Percentiles rank a stretch among this genome's conserved stretches.
These are phyloP conservation scores for Benincasa hispida DNA, from an alignment of 306 rosid genomes.

Conservation along the genomic window DNA sequence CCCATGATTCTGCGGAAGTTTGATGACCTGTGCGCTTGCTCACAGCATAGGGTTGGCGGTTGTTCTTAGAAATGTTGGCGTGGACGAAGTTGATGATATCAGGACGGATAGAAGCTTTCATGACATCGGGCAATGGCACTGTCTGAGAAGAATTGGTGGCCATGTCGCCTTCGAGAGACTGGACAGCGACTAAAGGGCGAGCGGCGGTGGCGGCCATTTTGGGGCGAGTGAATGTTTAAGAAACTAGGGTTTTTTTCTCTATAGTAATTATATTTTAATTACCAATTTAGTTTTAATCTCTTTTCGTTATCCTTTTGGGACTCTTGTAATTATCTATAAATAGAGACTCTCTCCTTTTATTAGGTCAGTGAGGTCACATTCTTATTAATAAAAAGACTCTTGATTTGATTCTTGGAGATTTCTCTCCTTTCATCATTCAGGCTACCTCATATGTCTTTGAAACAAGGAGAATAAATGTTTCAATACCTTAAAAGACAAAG, in stretches of 20 bases:
- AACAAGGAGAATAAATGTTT: background rate
- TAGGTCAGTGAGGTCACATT: too few species aligned
- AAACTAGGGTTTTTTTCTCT: slow-evolving; percentile 24
- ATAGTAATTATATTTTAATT: too few species aligned
- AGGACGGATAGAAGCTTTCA: slow-evolving; percentile 63
- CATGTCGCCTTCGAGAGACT: slow-evolving; percentile 61
- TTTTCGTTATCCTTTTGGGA: too few species aligned
- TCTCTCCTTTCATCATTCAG: too few species aligned
- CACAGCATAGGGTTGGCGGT: slow-evolving; percentile 74
- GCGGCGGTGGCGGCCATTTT: slow-evolving; percentile 66
- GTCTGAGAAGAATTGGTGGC: slow-evolving; percentile 36
- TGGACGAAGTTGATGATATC: slow-evolving; percentile 66
- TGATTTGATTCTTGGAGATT: too few species aligned
- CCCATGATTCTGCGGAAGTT: slow-evolving; percentile 91
- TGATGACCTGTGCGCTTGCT: slow-evolving; percentile 68
- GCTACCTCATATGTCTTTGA: too few species aligned
- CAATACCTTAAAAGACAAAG: background rate
- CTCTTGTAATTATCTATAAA: too few species aligned
- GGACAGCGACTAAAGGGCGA: slow-evolving; percentile 72
- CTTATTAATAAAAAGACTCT: too few species aligned
- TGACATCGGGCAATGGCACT: slow-evolving; percentile 51
- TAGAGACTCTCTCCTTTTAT: too few species aligned
- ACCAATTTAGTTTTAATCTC: too few species aligned
- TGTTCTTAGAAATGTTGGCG: slow-evolving; percentile 53
- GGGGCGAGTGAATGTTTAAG: background rate